Conservation (phyloP, 108 stramenopile species). For the Nitzschia sp. region DNA sequence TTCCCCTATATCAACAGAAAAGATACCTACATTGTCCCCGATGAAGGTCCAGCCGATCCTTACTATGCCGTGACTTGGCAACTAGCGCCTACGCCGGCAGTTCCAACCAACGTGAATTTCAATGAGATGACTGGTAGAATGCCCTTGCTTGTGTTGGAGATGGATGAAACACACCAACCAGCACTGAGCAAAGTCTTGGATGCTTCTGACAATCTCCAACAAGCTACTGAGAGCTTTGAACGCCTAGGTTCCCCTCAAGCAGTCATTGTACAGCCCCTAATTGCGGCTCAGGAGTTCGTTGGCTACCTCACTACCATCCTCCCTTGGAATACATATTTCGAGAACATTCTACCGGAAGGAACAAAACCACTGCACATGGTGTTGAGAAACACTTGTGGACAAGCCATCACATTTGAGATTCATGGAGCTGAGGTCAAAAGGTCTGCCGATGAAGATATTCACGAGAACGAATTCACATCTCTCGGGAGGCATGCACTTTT, state of each 20-base stretch:
- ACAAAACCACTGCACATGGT: neutral
- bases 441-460: neutral
- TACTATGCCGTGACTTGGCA: neutral
- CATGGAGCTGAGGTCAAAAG: neutral
- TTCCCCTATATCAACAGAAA: too few relatives aligned
- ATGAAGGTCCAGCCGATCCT: neutral
- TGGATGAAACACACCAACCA: too few relatives aligned
- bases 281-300: neutral
- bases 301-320: neutral
- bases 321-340: constrained; percentile 2
- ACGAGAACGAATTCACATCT: neutral
- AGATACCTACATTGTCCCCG: neutral
- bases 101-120: neutral
- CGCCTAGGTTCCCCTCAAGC: neutral
- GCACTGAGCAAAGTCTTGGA: neutral
- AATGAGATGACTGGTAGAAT: neutral
- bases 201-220: too few relatives aligned
- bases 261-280: neutral
- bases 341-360: constrained; percentile 2
- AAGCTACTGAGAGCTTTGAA: too few relatives aligned
- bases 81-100: neutral
- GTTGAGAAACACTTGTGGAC: neutral
- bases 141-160: too few relatives aligned
- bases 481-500: neutral
- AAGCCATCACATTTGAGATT: neutral